Evolutionary conservation across 2,329 filamentous ascomycete genomes (phyloP), one percentile per base, ranked within the genome.

Genomic region (Colletotrichum melonis): DNA sequence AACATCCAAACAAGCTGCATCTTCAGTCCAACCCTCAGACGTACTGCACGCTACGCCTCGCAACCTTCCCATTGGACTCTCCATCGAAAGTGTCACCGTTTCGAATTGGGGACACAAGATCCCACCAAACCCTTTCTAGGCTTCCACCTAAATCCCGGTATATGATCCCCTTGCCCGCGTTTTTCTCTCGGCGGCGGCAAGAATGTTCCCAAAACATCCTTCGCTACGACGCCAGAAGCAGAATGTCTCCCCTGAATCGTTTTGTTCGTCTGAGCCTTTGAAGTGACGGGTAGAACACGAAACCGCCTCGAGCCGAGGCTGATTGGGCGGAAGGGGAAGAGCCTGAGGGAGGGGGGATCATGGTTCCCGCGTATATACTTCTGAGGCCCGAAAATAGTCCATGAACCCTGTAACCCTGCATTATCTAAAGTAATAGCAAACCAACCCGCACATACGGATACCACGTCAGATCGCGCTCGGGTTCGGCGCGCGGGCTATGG

Each of bases 21-120:
- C 42, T 46, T 16, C 42, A 62, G 5, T 5, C 16, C 16, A n/a
- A 28, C 8, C 26, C 16, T 1, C 24, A 28, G 16, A n/a, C 26
- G 42, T 24, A 28, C 60, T 22, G 38, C 65, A 71, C 1, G 73
- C 69, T 16, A 14, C 24, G 28, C 16, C 16, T 1, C 3, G 55
- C 71, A 12, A 49, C 70, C 30, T 73, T 78, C 19, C 84, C 8
- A 76, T 86, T 12, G 42, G 71, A 2, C 19, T 69, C 4, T 87
- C 82, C 72, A 81, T 83, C 22, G 87, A 24, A 73, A 56, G 59
- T 82, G 81, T 77, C 57, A 81, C 85, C 72, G 78, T 86, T 1
- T 73, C 70, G 64, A 30, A 26, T 60, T 70, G 54, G 35, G 54
- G 54, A 59, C 32, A 22, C n/a, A 54, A 38, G 28, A 46, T 59